Evolutionary conservation across 257 asterid genomes (phyloP).

Genomic region (Solanum tacnaense): DNA sequence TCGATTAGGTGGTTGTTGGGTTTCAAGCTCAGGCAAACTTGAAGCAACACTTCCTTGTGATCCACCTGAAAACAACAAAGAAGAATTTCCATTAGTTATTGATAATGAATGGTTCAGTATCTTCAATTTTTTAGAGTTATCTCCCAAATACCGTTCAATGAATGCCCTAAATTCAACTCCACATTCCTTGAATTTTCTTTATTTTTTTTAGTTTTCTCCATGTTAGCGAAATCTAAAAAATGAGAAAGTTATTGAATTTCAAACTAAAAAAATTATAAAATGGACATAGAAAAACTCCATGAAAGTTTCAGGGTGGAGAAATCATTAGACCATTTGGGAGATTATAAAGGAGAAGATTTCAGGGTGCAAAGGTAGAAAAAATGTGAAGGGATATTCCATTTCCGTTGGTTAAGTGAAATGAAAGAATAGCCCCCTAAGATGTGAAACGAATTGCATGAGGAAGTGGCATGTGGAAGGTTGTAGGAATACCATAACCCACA

Average conservation of each 20-base stretch:
- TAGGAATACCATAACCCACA: neutral
- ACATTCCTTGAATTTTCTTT: neutral
- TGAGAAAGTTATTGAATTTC: neutral
- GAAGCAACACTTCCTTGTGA: constrained; percentile 43
- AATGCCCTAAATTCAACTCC: constrained; percentile 46
- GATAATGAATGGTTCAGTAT: neutral
- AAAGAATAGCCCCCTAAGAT: constrained; percentile 13
- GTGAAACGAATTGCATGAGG: neutral
- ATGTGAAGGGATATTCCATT: neutral
- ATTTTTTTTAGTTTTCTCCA: constrained; percentile 24
- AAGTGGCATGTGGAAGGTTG: neutral
- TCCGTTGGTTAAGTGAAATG: constrained; percentile 1
- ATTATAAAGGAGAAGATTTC: neutral
- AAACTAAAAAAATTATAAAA: too few relatives aligned
- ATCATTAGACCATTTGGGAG: neutral
- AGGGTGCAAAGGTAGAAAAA: neutral
- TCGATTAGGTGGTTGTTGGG: constrained; percentile 4
- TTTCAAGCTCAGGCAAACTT: constrained; percentile 29
- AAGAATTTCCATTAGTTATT: constrained; percentile 41
- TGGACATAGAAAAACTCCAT: neutral
- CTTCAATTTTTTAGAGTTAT: neutral
- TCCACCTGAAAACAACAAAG: constrained; percentile 21
- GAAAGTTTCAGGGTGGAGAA: neutral
- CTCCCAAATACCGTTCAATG: neutral
- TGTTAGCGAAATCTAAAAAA: neutral